Evolutionary conservation across 75 land plant species (phyloP), one percentile per base, ranked within the genome.

Genomic region (Picea sitchensis): DNA sequence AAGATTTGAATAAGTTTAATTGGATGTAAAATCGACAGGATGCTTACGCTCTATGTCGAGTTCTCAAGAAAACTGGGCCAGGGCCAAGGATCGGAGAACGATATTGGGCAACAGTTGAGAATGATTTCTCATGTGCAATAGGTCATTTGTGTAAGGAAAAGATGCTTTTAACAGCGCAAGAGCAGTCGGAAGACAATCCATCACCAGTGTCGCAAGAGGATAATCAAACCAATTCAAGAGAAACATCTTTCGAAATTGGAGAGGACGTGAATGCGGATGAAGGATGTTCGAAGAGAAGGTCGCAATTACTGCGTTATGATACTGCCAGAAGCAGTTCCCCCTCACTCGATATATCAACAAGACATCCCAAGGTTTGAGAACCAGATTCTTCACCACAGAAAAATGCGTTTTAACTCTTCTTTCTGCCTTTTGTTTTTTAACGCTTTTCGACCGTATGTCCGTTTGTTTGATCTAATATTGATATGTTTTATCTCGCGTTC

Each of bases 31-130:
- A 71, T 44, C 13, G 12, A 13, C 89, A 93, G 94, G 94, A 92
- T 82, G 92, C 96, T 4, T 93, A 88, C 78, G 96, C 93, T 4
- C 78, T 91, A 14, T 90, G 92, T 54, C 90, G 96, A 17, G 86
- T 93, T 18, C 91, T 91, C 83, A 93, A 93, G 87, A 93, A 93
- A 82, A 87, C 73, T 58, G 84, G 82, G 2, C 80, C 81, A 14
- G 86, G 77, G 12, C 89, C 91, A 3, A 91, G 87, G 83, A 80
- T 78, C 41, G 88, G 75, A 44, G 93, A 85, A 34, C 80, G 85
- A 69, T 85, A 86, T 65, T 86, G 88, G 8, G 83, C 80, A 17
- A 34, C 87, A 7, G 59, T 79, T 77, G 79, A 74, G 1, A 38
- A 71, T 44, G 56, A 51, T 51, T 51, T 51, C 56, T 9, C 56